Base-by-base conservation (phyloP, 805 yeast species). In the Starmerella apicola region DNA sequence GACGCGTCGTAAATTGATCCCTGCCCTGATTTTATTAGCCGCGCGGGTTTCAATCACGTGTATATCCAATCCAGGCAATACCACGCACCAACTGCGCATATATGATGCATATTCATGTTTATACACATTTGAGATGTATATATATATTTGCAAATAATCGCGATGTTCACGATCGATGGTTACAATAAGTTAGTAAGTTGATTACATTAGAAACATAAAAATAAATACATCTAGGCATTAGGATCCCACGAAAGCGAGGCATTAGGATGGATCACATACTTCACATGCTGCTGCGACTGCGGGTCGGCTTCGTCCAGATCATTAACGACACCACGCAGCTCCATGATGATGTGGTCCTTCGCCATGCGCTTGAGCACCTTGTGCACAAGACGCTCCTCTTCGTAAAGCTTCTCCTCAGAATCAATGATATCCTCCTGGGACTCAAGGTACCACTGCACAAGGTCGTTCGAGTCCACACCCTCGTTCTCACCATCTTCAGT, bases 331-430 rank as follows among this genome's bases (percentile, higher is more conserved):
- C 72, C 72, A 26, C 64, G 70, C 24, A 81, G 68, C 47, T 67
- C 72, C 83, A 88, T 74, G 53, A 91, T 67, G 23, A 88, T 75
- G 55, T 81, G 74, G 55, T 86, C 95, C 56, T 80, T 81, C 17
- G 78, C 93, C 54, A 91, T 69, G 51, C 88, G 70, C 57, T 75
- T 78, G 54, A 91, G 63, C 12, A 91, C 95, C 60, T 84, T 88
- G 51, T 68, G 71, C 1, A 84, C 82, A 37, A 81, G 65, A 34
- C 70, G 72, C 41, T 80, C 66, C 56, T 88, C 95, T 10, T 63
- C 63, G 65, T 77, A 72, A 54, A 76, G 78, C 37, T 81, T 81
- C 35, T 68, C 72, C 52, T 79, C 94, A 5, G 79, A 66, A 23
- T 72, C 67, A 30, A 91, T 64, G 36, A 73, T 78, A 46, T 74